Evolutionary conservation across 371 early-diverging fungal genomes (phyloP).

Genomic region (Cokeromyces recurvatus): DNA sequence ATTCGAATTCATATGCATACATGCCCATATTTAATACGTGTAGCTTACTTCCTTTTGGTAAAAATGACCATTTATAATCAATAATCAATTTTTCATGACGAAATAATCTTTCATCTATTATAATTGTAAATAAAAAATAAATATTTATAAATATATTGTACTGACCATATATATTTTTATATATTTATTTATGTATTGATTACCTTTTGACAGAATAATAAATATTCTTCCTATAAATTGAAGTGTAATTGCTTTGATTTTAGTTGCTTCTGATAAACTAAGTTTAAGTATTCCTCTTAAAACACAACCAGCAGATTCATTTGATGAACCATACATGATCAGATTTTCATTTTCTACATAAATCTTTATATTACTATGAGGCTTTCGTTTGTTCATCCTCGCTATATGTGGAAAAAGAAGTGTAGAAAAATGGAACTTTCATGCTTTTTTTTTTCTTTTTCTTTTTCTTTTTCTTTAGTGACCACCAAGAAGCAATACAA

Average conservation of each 20-base stretch:
- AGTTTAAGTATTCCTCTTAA: constrained; percentile 34
- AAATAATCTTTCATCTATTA: constrained; percentile 21
- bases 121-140: too few species aligned
- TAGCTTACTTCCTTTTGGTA: constrained; percentile 20
- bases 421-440: too few species aligned
- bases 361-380: constrained; percentile 18
- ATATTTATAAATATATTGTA: constrained; percentile 23
- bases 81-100: constrained; percentile 29
- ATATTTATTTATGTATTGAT: background rate
- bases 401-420: background rate
- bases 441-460: too few species aligned
- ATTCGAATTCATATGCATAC: constrained; percentile 36
- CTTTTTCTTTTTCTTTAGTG: too few species aligned
- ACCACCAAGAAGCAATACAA: constrained; percentile 51
- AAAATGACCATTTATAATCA: constrained; percentile 30
- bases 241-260: constrained; percentile 29
- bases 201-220: constrained; percentile 39
- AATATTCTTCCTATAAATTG: constrained; percentile 31
- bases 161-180: constrained; percentile 28
- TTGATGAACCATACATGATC: constrained; percentile 32
- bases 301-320: constrained; percentile 42
- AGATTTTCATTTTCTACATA: constrained; percentile 35
- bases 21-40: constrained; percentile 23
- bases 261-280: constrained; percentile 24
- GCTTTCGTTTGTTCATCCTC: constrained; percentile 14